Evolutionary conservation across 192 early-diverging fungal species (phyloP), one percentile per base, ranked within the genome.

Genomic region (Entrophospora sp.): DNA sequence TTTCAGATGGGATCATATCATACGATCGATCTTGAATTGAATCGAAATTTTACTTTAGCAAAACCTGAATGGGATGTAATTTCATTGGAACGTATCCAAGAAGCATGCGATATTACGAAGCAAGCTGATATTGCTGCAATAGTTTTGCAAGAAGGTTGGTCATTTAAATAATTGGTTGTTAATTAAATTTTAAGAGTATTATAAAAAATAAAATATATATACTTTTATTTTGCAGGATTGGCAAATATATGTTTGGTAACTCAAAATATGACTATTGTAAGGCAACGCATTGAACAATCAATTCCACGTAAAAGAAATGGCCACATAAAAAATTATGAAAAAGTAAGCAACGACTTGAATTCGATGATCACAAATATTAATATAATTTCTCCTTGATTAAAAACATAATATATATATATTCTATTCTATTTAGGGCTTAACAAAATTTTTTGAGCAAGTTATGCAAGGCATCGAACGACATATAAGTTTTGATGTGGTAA

Each of bases 31-130:
- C 78, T 99, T 58, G 92, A 94, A 69, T 79, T 92, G 72, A 89
- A 92, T 71, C 85, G 88, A 62, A 85, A 81, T 55, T 95, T 99
- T 64, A 93, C 92, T 4, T 71, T 99, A 35, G 72, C 75, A 35
- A 99, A 99, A 76, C 75, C 78, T 38, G 87, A 90, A 60, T 99
- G 97, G 97, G 95, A 99, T 73, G 72, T 87, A 25, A 96, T 99
- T 66, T 80, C 94, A 34, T 73, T 97, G 61, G 89, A 95, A 64
- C 82, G 93, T 45, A 87, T 99, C 43, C 79, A 90, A 22, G 85
- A 88, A 56, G 89, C 93, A 5, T 95, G 92, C 71, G 91, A 99
- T 74, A 80, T 94, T 32, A 82, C 90, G 5, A 86, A 86, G 37
- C 85, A 89, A 61, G 95, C 95, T 8, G 95, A 99, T 52, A 86